Evolutionary conservation across 148 eudicot genomes (phyloP).

Genomic region (Simmondsia chinensis): DNA sequence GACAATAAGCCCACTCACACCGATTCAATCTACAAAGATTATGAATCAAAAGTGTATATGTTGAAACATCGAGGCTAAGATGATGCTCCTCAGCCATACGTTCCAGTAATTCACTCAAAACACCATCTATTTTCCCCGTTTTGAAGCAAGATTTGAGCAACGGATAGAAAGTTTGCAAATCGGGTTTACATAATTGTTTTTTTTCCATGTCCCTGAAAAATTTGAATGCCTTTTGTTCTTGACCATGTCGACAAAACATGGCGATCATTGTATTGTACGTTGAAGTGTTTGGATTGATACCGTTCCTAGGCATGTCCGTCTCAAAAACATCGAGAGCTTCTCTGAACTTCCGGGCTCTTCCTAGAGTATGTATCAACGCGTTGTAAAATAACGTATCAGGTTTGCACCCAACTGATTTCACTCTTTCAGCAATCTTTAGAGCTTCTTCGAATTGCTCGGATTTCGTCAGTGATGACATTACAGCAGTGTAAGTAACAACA

Average conservation of each 20-base stretch:
- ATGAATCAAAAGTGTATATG: conserved; percentile 69
- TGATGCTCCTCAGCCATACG: conserved; percentile 63
- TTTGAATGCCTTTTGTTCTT: conserved; percentile 39
- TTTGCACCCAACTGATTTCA: conserved; percentile 46
- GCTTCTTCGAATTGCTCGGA: conserved; percentile 48
- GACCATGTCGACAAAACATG: conserved; percentile 53
- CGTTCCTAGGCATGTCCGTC: conserved; percentile 50
- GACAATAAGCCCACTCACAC: conserved; percentile 49
- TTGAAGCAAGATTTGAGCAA: conserved; percentile 61
- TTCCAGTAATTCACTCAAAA: conserved; percentile 43
- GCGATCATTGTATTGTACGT: conserved; percentile 77
- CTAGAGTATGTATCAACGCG: conserved; percentile 63
- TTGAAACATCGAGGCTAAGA: conserved; percentile 59
- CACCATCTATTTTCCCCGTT: conserved; percentile 23
- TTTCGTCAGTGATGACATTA: conserved; percentile 60
- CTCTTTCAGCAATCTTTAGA: conserved; percentile 39
- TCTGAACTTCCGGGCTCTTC: conserved; percentile 39
- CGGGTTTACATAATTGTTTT: conserved; percentile 49
- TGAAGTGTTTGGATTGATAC: conserved; percentile 46
- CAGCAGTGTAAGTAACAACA: conserved; percentile 70
- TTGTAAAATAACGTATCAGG: conserved; percentile 72
- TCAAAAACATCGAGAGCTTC: conserved; percentile 54
- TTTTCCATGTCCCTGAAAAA: conserved; percentile 43
- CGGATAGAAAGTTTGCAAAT: conserved; percentile 63
- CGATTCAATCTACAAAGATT: conserved; percentile 60